Percentiles rank a stretch among this genome's conserved stretches.
Conservation (phyloP, 2,329 filamentous ascomycete species). For the Colletotrichum sp. region DNA sequence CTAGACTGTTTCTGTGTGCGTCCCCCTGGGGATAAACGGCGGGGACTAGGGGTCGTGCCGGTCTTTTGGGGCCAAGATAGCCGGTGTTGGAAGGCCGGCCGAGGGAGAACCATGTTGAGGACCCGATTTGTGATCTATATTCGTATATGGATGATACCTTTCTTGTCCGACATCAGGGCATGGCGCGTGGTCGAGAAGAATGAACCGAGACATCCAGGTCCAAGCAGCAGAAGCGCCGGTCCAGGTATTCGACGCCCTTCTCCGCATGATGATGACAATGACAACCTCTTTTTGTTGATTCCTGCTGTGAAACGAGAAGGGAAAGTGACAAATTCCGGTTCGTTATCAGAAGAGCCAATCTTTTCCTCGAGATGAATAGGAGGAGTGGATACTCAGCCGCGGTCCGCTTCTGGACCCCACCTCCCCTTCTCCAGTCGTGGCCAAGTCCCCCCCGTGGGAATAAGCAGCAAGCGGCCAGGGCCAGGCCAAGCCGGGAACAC, state of each 20-base stretch:
- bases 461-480: background rate
- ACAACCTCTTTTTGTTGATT: background rate
- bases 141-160: background rate
- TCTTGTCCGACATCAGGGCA: background rate
- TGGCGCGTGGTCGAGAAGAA: background rate
- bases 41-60: background rate
- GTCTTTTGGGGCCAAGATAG: constrained; percentile 7
- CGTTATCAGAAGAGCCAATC: constrained; percentile 1
- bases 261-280: background rate
- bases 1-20: background rate
- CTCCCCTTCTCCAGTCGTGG: background rate
- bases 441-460: background rate
- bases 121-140: background rate
- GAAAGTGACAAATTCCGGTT: background rate
- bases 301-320: background rate
- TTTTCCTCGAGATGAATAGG: background rate
- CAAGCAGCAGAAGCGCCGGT: background rate
- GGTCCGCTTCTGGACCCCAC: constrained; percentile 6
- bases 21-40: constrained; percentile 4
- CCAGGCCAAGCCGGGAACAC: background rate
- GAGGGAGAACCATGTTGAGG: background rate
- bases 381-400: constrained; percentile 9
- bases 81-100: background rate
- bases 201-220: background rate
- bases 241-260: background rate